Evolutionary conservation across 805 yeast genomes (phyloP), one percentile per base, ranked within the genome.

Genomic region (Yarrowia sp.): DNA sequence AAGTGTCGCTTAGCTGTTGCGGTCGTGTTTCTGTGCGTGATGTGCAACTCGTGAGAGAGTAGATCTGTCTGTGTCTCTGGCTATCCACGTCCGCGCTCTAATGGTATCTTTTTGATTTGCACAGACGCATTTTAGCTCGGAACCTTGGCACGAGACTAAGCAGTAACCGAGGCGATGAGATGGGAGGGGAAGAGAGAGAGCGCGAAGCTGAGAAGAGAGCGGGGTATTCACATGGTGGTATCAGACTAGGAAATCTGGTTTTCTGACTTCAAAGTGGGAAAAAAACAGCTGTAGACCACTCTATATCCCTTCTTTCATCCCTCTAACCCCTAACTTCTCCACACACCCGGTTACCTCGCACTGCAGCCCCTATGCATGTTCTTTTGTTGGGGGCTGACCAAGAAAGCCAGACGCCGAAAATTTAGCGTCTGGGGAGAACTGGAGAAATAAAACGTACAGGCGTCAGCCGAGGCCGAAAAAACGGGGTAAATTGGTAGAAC

Each of bases 101-200:
- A 54, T 54, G 61, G 19, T 54, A 54, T 54, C 61, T 54, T 54
- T 54, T 35, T 54, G 61, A 54, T 54, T 54, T 54, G 61, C 35
- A 21, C 35, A 38, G 11, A 36, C 22, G 35, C 19, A 36, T 28
- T 54, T 54, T 54, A 54, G 46, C 46, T 54, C 35, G 24, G 26
- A 54, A 54, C 61, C 61, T 54, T 54, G 59, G 58, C 58, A 51
- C 58, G 58, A 51, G 58, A 51, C 58, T 51, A 51, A n/a, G 33
- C 11, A 19, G 36, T 28, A 46, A 46, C 52, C 30, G 32, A 44
- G 49, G 49, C 21, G 49, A 44, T 44, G 49, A 41, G 46, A 3
- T 22, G 30, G 7, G 28, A 14, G 10, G 28, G 46, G 28, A 12
- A 14, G 28, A 5, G 6, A 30, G 19, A 16, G 16, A 22, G 46